Evolutionary conservation across 495 filamentous ascomycete species (phyloP).

Genomic region (Aspergillus diversus): DNA sequence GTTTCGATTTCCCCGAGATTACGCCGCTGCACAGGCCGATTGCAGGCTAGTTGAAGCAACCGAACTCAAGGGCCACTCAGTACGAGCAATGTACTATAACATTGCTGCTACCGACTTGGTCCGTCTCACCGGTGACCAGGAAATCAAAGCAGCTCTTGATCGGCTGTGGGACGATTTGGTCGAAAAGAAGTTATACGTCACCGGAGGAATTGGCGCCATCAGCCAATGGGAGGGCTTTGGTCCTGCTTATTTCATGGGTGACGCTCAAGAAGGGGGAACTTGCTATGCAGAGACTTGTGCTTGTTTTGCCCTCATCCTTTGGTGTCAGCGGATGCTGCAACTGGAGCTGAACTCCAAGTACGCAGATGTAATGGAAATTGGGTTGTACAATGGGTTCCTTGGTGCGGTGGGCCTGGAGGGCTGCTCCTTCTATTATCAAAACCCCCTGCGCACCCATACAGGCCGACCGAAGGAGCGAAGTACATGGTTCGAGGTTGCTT

Average conservation of each 20-base stretch:
- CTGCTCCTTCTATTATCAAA: conserved; percentile 14
- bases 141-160: conserved; percentile 36
- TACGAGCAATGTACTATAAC: conserved; percentile 61
- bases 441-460: conserved; percentile 9
- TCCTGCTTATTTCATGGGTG: conserved; percentile 59
- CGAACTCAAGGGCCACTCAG: conserved; percentile 61
- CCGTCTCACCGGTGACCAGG: conserved; percentile 29
- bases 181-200: conserved; percentile 62
- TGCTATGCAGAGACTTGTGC: conserved; percentile 68
- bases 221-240: conserved; percentile 67
- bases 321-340: conserved; percentile 57
- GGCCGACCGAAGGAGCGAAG: conserved; percentile 12
- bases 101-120: conserved; percentile 44
- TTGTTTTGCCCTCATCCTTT: conserved; percentile 63
- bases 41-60: conserved; percentile 51
- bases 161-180: conserved; percentile 62
- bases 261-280: conserved; percentile 57
- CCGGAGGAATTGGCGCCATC: conserved; percentile 62
- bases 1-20: conserved; percentile 13
- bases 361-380: conserved; percentile 62
- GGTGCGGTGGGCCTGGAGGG: conserved; percentile 50
- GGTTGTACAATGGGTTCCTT: conserved; percentile 62
- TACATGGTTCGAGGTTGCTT: conserved; percentile 18
- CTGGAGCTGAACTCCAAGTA: conserved; percentile 55
- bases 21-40: conserved; percentile 22